Evolutionary conservation across 495 filamentous ascomycete genomes (phyloP).

Genomic region (Opeltia flavorubescens): DNA sequence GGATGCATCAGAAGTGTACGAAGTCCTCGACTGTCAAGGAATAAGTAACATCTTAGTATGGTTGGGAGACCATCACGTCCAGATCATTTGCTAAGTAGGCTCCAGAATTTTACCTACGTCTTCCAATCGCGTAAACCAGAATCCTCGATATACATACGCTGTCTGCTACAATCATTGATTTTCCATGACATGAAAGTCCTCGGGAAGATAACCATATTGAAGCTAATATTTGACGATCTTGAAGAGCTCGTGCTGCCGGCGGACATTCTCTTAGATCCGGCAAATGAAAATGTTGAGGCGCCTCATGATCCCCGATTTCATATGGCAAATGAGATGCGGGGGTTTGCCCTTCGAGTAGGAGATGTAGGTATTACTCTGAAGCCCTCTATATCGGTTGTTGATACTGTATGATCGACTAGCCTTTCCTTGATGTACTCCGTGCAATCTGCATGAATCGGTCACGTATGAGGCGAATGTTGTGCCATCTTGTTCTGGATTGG

Average conservation of each 20-base stretch:
- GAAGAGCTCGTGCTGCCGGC: slow-evolving; percentile 59
- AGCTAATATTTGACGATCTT: slow-evolving; percentile 69
- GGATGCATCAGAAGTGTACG: slow-evolving; percentile 54
- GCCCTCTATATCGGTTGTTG: not conserved
- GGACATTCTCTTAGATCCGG: slow-evolving; percentile 53
- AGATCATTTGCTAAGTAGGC: not conserved
- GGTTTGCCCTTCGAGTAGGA: slow-evolving; percentile 59
- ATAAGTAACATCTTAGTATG: slow-evolving; percentile 53
- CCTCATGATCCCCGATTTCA: slow-evolving; percentile 64
- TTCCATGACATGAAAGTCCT: slow-evolving; percentile 55
- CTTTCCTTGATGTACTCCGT: slow-evolving; percentile 69
- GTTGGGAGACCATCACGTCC: slow-evolving; percentile 15
- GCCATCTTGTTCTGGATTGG: slow-evolving; percentile 69
- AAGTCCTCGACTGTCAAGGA: slow-evolving; percentile 53
- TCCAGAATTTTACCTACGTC: slow-evolving; percentile 49
- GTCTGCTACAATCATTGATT: slow-evolving; percentile 62
- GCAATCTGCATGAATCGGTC: slow-evolving; percentile 81
- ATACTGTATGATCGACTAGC: slow-evolving; percentile 24
- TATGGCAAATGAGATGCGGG: slow-evolving; percentile 63
- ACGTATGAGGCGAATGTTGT: slow-evolving; percentile 68
- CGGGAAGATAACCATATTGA: slow-evolving; percentile 50
- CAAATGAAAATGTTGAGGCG: slow-evolving; percentile 60
- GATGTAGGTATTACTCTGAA: slow-evolving; percentile 25
- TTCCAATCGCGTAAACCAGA: slow-evolving; percentile 70
- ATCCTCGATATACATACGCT: slow-evolving; percentile 71